Percentiles rank a stretch among this genome's conserved stretches.
Evolutionary conservation across 2,329 filamentous ascomycete species (phyloP).

Genomic region (Fusarium transvaalense): DNA sequence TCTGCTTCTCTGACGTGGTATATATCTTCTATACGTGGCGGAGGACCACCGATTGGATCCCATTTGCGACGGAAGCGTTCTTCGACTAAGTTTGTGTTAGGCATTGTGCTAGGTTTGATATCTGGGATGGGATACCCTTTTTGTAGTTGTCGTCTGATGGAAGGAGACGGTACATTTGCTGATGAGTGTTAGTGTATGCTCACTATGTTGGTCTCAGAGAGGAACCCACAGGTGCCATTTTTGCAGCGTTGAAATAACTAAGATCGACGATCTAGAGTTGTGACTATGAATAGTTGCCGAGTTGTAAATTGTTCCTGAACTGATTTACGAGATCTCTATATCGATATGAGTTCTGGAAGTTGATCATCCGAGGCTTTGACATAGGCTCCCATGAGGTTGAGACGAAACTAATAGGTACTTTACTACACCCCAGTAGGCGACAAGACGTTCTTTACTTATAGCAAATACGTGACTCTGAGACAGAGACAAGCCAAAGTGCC

Average conservation of each 20-base stretch:
- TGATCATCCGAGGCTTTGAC: too few relatives aligned
- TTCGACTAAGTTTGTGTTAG: fast-evolving
- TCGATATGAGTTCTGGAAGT: too few relatives aligned
- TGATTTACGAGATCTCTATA: too few relatives aligned
- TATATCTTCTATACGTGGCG: background rate
- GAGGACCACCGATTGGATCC: background rate
- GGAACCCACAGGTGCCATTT: too few relatives aligned
- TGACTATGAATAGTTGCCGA: too few relatives aligned
- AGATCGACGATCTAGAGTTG: too few relatives aligned
- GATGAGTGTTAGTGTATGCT: background rate
- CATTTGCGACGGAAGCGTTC: background rate
- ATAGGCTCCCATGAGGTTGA: too few relatives aligned
- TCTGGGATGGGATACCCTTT: fast-evolving
- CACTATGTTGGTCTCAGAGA: too few relatives aligned
- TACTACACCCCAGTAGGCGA: fast-evolving
- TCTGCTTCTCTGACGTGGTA: background rate
- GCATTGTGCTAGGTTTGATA: background rate
- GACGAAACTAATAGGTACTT: background rate
- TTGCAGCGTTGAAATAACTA: too few relatives aligned
- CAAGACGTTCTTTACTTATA: background rate
- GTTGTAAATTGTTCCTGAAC: too few relatives aligned
- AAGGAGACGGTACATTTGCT: background rate
- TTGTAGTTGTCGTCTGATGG: fast-evolving
- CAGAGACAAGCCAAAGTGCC: fast-evolving
- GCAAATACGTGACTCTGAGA: fast-evolving